A percentile compares a stretch with the other conserved stretches of the same genome.
These are phyloP conservation scores for Gossypium sturtianum DNA, from an alignment of 345 rosid species.

Conservation along the genomic window DNA sequence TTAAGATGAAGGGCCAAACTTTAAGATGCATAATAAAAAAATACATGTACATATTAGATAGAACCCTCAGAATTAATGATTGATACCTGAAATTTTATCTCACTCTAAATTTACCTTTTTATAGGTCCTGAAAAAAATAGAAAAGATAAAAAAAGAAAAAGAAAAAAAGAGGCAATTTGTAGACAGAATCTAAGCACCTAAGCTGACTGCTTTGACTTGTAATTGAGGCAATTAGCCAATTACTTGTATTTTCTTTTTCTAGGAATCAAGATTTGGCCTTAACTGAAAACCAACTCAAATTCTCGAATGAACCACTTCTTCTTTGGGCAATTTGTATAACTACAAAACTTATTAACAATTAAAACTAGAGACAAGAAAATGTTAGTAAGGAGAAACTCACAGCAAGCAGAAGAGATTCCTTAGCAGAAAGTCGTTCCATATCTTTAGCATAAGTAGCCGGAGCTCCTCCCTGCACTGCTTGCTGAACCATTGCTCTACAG, in stretches of 20 bases:
- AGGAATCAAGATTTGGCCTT: neutral
- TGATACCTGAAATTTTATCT: neutral
- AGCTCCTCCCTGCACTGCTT: conserved; percentile 64
- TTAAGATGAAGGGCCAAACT: conserved; percentile 1
- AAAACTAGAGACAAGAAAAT: neutral
- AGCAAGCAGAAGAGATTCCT: conserved; percentile 89
- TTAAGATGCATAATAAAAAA: conserved; percentile 5
- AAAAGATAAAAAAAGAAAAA: neutral
- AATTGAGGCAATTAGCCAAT: neutral
- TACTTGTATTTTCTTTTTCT: neutral
- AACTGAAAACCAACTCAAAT: neutral
- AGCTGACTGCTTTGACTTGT: neutral
- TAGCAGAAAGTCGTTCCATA: conserved; percentile 97
- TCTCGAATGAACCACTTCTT: neutral
- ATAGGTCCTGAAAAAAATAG: neutral
- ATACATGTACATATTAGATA: neutral
- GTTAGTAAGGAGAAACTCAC: conserved; percentile 30
- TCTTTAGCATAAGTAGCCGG: conserved; percentile 80
- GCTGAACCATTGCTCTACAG: conserved; percentile 58
- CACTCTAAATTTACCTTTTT: neutral
- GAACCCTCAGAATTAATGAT: neutral
- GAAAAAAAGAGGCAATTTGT: neutral
- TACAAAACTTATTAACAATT: neutral
- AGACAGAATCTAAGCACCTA: neutral
- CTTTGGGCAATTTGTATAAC: neutral